Evolutionary conservation across 2,329 filamentous ascomycete species (phyloP).

Genomic region (Tolypocladium tundrense): DNA sequence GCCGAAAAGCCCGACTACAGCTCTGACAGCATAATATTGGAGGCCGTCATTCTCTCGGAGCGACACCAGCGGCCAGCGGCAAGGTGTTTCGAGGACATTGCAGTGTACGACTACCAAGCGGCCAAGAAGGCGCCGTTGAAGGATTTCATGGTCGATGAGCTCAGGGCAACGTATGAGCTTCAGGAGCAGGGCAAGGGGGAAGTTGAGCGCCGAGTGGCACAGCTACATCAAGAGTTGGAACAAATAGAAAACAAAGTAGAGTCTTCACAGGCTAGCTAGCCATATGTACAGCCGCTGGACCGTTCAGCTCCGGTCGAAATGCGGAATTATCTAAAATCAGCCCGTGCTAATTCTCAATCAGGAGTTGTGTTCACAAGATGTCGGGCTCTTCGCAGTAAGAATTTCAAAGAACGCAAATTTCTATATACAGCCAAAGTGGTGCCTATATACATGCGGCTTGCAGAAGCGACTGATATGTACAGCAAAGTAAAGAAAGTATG

Average conservation of each 20-base stretch:
- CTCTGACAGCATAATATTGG: conserved; percentile 43
- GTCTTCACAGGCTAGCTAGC: background rate
- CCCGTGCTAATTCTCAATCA: background rate
- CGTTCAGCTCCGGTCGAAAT: background rate
- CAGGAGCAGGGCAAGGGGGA: conserved; percentile 16
- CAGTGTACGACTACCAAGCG: conserved; percentile 19
- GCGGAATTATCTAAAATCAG: background rate
- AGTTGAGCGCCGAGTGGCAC: conserved; percentile 8
- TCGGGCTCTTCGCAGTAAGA: background rate
- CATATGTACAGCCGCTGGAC: background rate
- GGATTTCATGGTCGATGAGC: conserved; percentile 27
- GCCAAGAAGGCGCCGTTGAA: conserved; percentile 27
- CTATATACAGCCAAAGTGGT: background rate
- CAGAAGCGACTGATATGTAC: background rate
- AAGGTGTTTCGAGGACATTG: conserved; percentile 50
- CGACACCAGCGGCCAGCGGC: conserved; percentile 62
- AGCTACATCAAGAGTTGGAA: conserved; percentile 1
- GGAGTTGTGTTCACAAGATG: background rate
- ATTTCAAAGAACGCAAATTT: background rate
- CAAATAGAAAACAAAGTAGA: conserved; percentile 1
- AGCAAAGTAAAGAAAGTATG: background rate
- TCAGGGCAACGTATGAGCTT: conserved; percentile 23
- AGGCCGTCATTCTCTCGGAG: conserved; percentile 65
- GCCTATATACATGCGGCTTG: conserved; percentile 1
- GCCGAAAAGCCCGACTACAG: conserved; percentile 32